Conservation (phyloP, 768 basidiomycete species). For the Sarcodon aspratus region DNA sequence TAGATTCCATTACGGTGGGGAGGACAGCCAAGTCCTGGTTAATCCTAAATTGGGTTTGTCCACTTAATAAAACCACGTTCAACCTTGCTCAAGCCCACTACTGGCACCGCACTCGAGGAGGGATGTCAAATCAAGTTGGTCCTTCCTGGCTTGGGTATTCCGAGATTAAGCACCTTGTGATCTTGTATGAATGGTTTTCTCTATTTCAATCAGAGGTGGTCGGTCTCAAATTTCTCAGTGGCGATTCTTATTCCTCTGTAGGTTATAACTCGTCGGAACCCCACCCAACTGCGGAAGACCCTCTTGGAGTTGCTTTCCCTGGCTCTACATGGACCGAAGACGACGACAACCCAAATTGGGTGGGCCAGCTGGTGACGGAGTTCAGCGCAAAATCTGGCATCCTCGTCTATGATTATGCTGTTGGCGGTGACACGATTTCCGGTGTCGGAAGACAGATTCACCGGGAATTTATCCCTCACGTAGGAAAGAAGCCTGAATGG, state of each 20-base stretch:
- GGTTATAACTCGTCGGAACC: constrained; percentile 5
- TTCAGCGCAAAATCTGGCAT: constrained; percentile 22
- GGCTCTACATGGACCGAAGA: constrained; percentile 36
- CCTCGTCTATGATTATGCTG: constrained; percentile 48
- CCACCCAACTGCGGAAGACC: constrained; percentile 27
- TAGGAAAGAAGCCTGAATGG: constrained; percentile 14
- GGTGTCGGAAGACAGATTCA: constrained; percentile 31
- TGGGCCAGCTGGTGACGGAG: constrained; percentile 40
- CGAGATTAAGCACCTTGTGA: constrained; percentile 29
- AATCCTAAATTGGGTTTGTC: no score
- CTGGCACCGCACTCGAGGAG: background rate
- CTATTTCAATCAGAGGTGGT: background rate
- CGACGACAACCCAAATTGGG: constrained; percentile 42
- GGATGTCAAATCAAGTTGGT: background rate
- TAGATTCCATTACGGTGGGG: no score
- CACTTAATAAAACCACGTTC: no score
- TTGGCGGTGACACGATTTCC: constrained; percentile 35
- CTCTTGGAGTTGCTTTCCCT: constrained; percentile 39
- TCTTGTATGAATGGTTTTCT: constrained; percentile 33
- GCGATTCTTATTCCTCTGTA: constrained; percentile 45
- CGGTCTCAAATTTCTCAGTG: constrained; percentile 23
- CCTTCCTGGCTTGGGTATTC: constrained; percentile 32
- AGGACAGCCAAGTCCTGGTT: no score
- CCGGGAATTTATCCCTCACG: constrained; percentile 23
- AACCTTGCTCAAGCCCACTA: no score